These are phyloP conservation scores for Calamus simplicifolius DNA, from an alignment of 176 grass and related monocot species.

Conservation along the genomic window DNA sequence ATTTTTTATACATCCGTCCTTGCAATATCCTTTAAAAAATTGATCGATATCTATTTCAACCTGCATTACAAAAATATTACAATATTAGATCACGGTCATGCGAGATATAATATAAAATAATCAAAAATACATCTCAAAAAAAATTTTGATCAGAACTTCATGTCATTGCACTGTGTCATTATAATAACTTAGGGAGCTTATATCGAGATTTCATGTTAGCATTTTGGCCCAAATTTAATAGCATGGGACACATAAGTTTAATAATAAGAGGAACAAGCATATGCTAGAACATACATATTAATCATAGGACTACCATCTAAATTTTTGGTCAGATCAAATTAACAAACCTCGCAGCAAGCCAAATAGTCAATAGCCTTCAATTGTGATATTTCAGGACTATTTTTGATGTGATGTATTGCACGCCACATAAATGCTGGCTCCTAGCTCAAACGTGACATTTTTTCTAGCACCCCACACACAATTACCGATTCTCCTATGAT, in stretches of 20 bases:
- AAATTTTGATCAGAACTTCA: too few species aligned
- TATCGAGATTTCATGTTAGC: too few species aligned
- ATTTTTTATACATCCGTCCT: slow-evolving; percentile 48
- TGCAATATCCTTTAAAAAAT: slow-evolving; percentile 52
- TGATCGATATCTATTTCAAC: slow-evolving; percentile 30
- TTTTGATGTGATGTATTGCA: slow-evolving; percentile 19
- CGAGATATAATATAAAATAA: background rate
- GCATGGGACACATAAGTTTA: too few species aligned
- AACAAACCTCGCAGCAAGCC: slow-evolving; percentile 58
- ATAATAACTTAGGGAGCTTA: too few species aligned
- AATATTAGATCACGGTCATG: background rate
- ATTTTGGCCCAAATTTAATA: too few species aligned
- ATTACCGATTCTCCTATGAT: slow-evolving; percentile 74
- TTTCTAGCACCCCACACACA: slow-evolving; percentile 38
- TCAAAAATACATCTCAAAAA: too few species aligned
- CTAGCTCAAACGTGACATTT: slow-evolving; percentile 50
- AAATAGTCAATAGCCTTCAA: slow-evolving; percentile 47
- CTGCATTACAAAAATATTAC: slow-evolving; percentile 20
- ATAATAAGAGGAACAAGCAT: too few species aligned
- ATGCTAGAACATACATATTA: too few species aligned
- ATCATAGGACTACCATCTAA: too few species aligned
- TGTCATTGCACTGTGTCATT: too few species aligned
- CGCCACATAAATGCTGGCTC: slow-evolving; percentile 52
- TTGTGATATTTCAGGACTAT: slow-evolving; percentile 11
- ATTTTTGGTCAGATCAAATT: too few species aligned